Percentiles rank a stretch among this genome's conserved stretches.
phyloP scores from a whole-genome alignment of 805 yeast species.

The Soucietia sequanensis region DNA sequence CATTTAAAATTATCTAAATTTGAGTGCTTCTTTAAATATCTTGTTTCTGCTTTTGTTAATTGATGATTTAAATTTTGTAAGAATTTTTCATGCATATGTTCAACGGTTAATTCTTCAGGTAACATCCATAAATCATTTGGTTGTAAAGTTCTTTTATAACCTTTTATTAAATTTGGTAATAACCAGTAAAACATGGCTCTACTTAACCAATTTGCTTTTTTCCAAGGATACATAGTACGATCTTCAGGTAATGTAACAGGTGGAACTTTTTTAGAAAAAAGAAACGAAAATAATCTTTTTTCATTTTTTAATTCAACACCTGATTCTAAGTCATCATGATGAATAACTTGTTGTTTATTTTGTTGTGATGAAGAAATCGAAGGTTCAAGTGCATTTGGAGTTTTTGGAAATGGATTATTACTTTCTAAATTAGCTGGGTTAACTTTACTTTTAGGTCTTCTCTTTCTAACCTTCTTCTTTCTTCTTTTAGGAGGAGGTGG shows the following conservation, averaged over 20 bases:
- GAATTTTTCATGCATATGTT: conserved; percentile 30
- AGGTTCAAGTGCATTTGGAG: too few relatives aligned
- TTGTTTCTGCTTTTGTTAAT: conserved; percentile 16
- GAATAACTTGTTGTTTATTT: not conserved
- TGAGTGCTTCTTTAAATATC: conserved; percentile 16
- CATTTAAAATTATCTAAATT: conserved; percentile 29
- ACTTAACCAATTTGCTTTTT: conserved; percentile 34
- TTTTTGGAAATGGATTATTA: not conserved
- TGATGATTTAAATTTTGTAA: conserved; percentile 21
- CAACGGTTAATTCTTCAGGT: conserved; percentile 35
- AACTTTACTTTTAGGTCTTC: conserved; percentile 1
- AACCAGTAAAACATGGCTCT: conserved; percentile 42
- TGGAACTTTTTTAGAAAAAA: conserved; percentile 50
- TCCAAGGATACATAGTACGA: conserved; percentile 49
- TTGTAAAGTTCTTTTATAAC: conserved; percentile 37
- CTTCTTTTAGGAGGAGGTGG: not conserved
- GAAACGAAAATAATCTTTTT: conserved; percentile 49
- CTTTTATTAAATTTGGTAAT: conserved; percentile 38
- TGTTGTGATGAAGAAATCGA: too few relatives aligned
- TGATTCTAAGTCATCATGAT: conserved; percentile 8
- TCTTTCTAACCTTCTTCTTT: not conserved
- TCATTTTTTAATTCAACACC: conserved; percentile 42
- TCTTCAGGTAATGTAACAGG: conserved; percentile 52
- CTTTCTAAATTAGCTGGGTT: too few relatives aligned
- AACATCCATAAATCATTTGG: conserved; percentile 38